Conservation (phyloP, 2,329 filamentous ascomycete species). For the Knufia fluminis region DNA sequence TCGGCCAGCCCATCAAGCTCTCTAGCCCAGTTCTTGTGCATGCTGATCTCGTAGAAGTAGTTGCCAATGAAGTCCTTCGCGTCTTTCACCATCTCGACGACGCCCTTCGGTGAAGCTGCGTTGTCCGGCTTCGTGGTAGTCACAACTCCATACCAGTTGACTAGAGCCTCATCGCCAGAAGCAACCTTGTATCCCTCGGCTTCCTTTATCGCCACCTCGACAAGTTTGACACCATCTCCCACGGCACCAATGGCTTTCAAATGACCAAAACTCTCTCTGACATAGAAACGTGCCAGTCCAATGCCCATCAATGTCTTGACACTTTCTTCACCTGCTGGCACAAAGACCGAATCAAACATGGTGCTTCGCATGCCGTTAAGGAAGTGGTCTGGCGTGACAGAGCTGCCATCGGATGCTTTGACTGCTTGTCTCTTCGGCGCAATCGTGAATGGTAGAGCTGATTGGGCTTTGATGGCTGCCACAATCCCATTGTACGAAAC, state of each 20-base stretch:
- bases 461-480: constrained; percentile 50
- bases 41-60: constrained; percentile 60
- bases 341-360: constrained; percentile 70
- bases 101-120: constrained; percentile 36
- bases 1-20: constrained; percentile 59
- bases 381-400: constrained; percentile 63
- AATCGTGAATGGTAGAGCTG: constrained; percentile 65
- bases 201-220: constrained; percentile 40
- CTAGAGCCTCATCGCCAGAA: constrained; percentile 39
- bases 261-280: constrained; percentile 73
- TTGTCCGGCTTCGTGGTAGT: constrained; percentile 51
- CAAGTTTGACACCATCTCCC: constrained; percentile 59
- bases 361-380: constrained; percentile 67
- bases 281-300: constrained; percentile 65
- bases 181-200: constrained; percentile 43
- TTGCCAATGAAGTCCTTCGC: constrained; percentile 60
- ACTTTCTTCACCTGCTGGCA: constrained; percentile 62
- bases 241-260: constrained; percentile 70
- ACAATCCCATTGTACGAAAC: constrained; percentile 57
- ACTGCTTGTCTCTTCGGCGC: constrained; percentile 58
- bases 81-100: constrained; percentile 55
- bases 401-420: constrained; percentile 29
- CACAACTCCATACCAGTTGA: constrained; percentile 68
- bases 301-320: constrained; percentile 56
- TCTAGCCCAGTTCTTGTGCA: constrained; percentile 64